A percentile compares a stretch with the other conserved stretches of the same genome.
These are phyloP conservation scores for Aaosphaeria pasadenensis DNA, from an alignment of 2,329 filamentous ascomycete species.

Conservation along the genomic window DNA sequence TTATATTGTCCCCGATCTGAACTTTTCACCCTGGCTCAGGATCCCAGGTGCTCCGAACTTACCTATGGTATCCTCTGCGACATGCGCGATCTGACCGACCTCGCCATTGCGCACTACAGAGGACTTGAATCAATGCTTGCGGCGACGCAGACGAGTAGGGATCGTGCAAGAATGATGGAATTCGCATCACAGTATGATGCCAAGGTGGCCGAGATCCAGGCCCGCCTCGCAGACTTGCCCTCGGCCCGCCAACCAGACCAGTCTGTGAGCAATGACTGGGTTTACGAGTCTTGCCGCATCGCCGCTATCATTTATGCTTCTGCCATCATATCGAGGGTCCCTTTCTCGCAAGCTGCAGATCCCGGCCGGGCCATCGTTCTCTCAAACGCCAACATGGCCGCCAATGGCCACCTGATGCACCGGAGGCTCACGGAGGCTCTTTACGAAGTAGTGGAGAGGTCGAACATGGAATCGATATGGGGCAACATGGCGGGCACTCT, in stretches of 20 bases:
- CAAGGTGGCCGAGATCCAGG: constrained; percentile 11
- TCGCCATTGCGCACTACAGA: constrained; percentile 18
- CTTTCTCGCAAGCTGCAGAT: constrained; percentile 28
- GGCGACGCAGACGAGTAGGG: constrained; percentile 1
- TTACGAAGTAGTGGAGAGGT: constrained; percentile 18
- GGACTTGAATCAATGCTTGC: constrained; percentile 1
- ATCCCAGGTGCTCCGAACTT: constrained; percentile 15
- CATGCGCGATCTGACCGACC: constrained; percentile 30
- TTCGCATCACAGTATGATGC: constrained; percentile 10
- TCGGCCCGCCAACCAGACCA: constrained; percentile 19
- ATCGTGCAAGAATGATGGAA: constrained; percentile 1
- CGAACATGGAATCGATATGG: constrained; percentile 27
- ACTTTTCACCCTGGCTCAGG: constrained; percentile 16
- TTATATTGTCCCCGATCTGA: constrained; percentile 24
- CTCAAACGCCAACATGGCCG: constrained; percentile 1
- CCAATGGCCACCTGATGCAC: constrained; percentile 2
- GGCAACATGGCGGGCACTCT: constrained; percentile 30
- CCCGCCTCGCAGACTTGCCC: constrained; percentile 15
- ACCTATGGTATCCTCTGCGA: constrained; percentile 25
- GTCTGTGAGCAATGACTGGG: constrained; percentile 21
- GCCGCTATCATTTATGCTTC: constrained; percentile 30
- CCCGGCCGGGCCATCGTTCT: constrained; percentile 11
- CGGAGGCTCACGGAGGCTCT: constrained; percentile 16
- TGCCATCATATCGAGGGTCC: constrained; percentile 22
- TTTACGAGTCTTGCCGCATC: constrained; percentile 35